A percentile compares a stretch with the other conserved stretches of the same genome.
phyloP scores from a whole-genome alignment of 352 stramenopile genomes.

The Halophytophthora batemanensis region DNA sequence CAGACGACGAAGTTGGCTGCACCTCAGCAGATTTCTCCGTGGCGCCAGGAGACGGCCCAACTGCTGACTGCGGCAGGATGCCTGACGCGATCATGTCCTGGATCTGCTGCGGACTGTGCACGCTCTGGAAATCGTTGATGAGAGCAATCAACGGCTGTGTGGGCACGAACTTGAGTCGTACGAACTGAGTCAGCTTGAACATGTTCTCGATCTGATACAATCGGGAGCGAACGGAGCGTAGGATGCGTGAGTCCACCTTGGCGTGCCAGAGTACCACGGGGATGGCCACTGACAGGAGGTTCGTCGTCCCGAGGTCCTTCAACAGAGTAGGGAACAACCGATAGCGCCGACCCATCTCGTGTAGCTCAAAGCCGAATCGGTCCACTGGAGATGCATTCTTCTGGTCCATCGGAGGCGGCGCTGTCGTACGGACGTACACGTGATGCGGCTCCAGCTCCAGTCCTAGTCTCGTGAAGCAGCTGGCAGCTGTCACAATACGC shows the following conservation, averaged over 20 bases:
- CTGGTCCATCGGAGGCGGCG: conserved; percentile 4
- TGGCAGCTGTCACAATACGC: conserved; percentile 35
- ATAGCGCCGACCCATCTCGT: conserved; percentile 36
- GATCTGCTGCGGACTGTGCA: conserved; percentile 28
- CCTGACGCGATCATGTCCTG: conserved; percentile 32
- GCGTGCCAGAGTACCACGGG: conserved; percentile 29
- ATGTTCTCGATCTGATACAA: conserved; percentile 76
- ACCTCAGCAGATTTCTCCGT: neutral
- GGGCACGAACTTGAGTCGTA: conserved; percentile 34
- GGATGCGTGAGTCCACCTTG: conserved; percentile 25
- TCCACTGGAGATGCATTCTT: conserved; percentile 35
- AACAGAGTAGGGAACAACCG: conserved; percentile 42
- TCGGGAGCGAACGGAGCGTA: conserved; percentile 41
- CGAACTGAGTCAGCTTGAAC: conserved; percentile 40
- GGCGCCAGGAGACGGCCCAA: neutral
- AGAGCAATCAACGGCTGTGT: conserved; percentile 28
- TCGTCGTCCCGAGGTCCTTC: conserved; percentile 36
- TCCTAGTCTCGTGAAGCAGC: conserved; percentile 24
- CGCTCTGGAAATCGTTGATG: conserved; percentile 40
- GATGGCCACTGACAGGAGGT: conserved; percentile 23
- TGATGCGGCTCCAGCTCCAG: conserved; percentile 24
- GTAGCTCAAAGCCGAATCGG: conserved; percentile 29
- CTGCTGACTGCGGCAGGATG: conserved; percentile 18
- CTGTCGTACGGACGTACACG: conserved; percentile 28
- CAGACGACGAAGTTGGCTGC: neutral